Evolutionary conservation across 345 rosid genomes (phyloP), one percentile per base, ranked within the genome.

Genomic region (Clarkia xantiana): DNA sequence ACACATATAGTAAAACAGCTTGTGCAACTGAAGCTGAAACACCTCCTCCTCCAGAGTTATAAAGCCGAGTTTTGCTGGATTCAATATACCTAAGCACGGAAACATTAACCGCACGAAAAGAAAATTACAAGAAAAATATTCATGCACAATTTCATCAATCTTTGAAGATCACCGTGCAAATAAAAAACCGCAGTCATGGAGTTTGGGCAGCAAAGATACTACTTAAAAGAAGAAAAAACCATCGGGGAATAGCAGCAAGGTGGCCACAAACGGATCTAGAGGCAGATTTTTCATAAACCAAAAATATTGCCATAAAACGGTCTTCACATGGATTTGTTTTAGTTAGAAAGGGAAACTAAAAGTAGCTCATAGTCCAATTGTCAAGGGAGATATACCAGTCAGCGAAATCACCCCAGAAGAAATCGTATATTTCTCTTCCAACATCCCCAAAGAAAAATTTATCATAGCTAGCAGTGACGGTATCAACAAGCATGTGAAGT

Each of bases 381-480:
- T 13, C 16, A 40, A 13, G 47, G 8, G 42, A 14, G 34, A 55
- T 59, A 49, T 77, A 90, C 97, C 97, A 86, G 69, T 90, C 94
- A 20, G 97, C 97, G 55, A 81, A 90, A 64, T 90, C 97, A 25
- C 96, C 77, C 97, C 97, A 86, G 64, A 86, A 83, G 74, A 90
- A 90, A 55, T 90, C 94, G 69, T 90, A 86, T 64, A 60, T 71
- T 70, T 90, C 97, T 77, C 97, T 86, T 51, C 88, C 97, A 48
- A 83, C 75, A 41, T 86, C 97, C 54, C 94, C 95, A 65, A 90
- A 86, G 81, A 74, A 86, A 59, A 71, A 77, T 62, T 79, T 90
- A 34, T 90, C 86, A 57, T 86, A 86, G 71, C 97, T 77, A 59
- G 71, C 62, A 48, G 97, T 90, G 64, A 78, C 94, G 1, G 55